phyloP scores from a whole-genome alignment of 1,139 yeast genomes.

The Kodamaea alishanica region DNA sequence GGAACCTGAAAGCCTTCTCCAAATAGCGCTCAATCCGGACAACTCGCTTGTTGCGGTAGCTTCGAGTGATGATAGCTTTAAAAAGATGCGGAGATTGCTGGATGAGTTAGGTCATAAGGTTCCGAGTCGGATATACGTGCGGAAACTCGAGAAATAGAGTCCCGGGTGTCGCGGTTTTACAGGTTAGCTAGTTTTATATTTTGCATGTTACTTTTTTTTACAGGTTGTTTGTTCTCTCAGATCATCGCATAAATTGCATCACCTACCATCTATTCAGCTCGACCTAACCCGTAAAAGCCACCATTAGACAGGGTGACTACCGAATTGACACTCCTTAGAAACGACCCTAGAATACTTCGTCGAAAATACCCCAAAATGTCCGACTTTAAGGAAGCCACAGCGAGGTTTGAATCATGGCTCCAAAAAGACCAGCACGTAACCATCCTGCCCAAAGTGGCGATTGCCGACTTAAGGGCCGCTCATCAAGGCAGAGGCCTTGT shows the following conservation, averaged over 20 bases:
- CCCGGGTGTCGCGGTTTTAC: background rate
- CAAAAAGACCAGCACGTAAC: constrained; percentile 31
- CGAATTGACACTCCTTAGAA: too few relatives aligned
- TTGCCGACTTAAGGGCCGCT: constrained; percentile 55
- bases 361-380: too few relatives aligned
- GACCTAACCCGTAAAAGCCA: background rate
- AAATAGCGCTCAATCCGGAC: constrained; percentile 39
- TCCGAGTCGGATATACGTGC: constrained; percentile 14
- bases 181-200: background rate
- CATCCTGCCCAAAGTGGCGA: constrained; percentile 52
- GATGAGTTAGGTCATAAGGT: constrained; percentile 10
- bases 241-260: background rate
- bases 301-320: background rate
- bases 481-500: constrained; percentile 78
- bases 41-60: constrained; percentile 51
- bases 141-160: background rate
- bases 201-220: background rate
- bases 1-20: constrained; percentile 39
- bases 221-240: background rate
- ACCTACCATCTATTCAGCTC: background rate
- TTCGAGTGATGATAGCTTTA: constrained; percentile 52
- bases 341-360: too few relatives aligned
- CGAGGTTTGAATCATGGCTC: constrained; percentile 54
- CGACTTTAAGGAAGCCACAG: constrained; percentile 27
- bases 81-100: constrained; percentile 13